These are phyloP conservation scores for Arthrobotrys megalospora DNA, from an alignment of 2,329 filamentous ascomycete species.

Conservation along the genomic window DNA sequence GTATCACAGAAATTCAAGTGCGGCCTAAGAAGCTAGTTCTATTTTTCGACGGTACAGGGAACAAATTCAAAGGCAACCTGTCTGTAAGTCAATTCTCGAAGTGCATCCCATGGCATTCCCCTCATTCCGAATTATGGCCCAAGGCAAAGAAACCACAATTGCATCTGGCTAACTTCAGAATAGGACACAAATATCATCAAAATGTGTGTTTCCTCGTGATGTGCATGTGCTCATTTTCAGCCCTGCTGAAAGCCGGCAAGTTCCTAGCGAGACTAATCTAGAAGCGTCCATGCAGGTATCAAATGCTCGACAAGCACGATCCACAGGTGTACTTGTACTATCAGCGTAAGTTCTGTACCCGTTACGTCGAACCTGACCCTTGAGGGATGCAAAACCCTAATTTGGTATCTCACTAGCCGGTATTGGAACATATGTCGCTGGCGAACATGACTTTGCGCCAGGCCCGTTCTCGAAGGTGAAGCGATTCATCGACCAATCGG, in stretches of 20 bases:
- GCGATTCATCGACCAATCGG: slow-evolving; percentile 80
- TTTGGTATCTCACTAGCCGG: slow-evolving; percentile 70
- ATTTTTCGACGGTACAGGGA: slow-evolving; percentile 77
- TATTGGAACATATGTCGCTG: slow-evolving; percentile 80
- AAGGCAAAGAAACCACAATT: background rate
- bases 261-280: slow-evolving; percentile 67
- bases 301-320: slow-evolving; percentile 61
- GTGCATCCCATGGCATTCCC: background rate
- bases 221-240: background rate
- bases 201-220: slow-evolving; percentile 24
- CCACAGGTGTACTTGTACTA: slow-evolving; percentile 70
- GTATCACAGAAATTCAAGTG: slow-evolving; percentile 59
- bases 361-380: background rate
- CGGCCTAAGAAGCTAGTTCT: slow-evolving; percentile 71
- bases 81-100: slow-evolving; percentile 72
- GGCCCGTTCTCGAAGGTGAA: slow-evolving; percentile 71
- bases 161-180: slow-evolving; percentile 7
- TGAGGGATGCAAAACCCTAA: slow-evolving; percentile 3
- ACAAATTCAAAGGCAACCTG: slow-evolving; percentile 76
- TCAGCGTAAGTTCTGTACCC: slow-evolving; percentile 70
- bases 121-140: background rate
- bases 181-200: slow-evolving; percentile 60
- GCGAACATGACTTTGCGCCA: slow-evolving; percentile 60
- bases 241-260: slow-evolving; percentile 2
- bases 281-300: slow-evolving; percentile 43